phyloP scores from a whole-genome alignment of 179 eudicot genomes.

The Gypsophila paniculata region DNA sequence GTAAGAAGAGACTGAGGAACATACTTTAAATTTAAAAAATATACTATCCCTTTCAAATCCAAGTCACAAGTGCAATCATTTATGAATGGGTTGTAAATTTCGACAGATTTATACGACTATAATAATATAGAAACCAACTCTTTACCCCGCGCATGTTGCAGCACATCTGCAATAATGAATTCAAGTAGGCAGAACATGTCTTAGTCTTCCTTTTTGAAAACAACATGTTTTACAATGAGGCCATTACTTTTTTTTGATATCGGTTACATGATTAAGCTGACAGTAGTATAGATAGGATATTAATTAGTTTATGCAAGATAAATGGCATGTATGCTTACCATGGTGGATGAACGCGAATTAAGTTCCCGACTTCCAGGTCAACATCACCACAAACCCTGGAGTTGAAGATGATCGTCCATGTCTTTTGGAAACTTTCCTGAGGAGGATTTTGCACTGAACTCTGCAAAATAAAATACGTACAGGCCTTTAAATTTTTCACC shows the following conservation, averaged over 20 bases:
- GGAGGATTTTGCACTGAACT: slow-evolving; percentile 37
- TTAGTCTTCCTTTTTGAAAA: slow-evolving; percentile 3
- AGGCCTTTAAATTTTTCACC: background rate
- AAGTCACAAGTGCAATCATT: slow-evolving; percentile 4
- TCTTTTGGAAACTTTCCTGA: slow-evolving; percentile 33
- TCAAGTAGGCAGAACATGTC: slow-evolving; percentile 6
- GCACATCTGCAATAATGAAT: background rate
- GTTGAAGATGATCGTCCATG: slow-evolving; percentile 60
- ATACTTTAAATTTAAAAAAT: no score
- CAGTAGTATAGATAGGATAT: background rate
- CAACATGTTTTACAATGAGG: background rate
- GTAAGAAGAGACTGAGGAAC: no score
- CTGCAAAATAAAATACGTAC: slow-evolving; percentile 37
- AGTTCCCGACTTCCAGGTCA: slow-evolving; percentile 68
- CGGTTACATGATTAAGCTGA: slow-evolving; percentile 2
- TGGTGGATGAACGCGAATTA: slow-evolving; percentile 62
- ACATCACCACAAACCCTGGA: slow-evolving; percentile 62
- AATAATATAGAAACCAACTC: background rate
- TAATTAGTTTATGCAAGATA: slow-evolving; percentile 11
- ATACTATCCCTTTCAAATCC: background rate
- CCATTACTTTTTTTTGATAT: background rate
- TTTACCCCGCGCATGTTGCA: slow-evolving; percentile 1
- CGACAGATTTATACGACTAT: background rate
- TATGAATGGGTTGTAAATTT: background rate
- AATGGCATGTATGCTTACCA: slow-evolving; percentile 47